These are phyloP conservation scores for Cardamine resedifolia DNA, from an alignment of 345 rosid species.

Conservation along the genomic window DNA sequence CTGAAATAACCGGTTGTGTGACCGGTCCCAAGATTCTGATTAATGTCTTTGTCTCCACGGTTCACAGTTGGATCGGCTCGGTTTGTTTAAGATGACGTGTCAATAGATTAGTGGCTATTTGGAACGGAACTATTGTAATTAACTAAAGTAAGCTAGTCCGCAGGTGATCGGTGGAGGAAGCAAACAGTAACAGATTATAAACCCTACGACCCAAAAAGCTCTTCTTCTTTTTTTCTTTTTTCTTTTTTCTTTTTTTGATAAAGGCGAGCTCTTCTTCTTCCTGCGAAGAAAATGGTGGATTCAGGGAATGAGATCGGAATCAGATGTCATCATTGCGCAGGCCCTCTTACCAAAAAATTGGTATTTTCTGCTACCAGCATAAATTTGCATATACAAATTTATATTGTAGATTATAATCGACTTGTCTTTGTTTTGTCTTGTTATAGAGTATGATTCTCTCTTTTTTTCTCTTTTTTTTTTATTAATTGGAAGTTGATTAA, in stretches of 20 bases:
- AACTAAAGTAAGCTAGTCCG: neutral
- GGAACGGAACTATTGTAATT: neutral
- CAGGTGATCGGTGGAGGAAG: slow-evolving; percentile 17
- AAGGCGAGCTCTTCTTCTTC: too few relatives aligned
- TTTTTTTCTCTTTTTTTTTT: neutral
- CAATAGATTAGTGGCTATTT: neutral
- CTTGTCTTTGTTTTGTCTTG: neutral
- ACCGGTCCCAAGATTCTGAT: slow-evolving; percentile 7
- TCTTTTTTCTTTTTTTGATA: too few relatives aligned
- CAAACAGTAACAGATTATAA: slow-evolving; percentile 19
- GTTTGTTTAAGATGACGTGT: slow-evolving; percentile 9
- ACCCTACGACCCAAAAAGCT: slow-evolving; percentile 20
- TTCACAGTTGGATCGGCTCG: neutral
- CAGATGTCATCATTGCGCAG: slow-evolving; percentile 90
- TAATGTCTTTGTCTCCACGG: neutral
- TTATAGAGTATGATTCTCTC: neutral
- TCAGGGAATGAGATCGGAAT: slow-evolving; percentile 32
- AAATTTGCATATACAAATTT: slow-evolving; percentile 10
- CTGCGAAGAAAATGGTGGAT: slow-evolving; percentile 45
- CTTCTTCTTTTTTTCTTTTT: too few relatives aligned
- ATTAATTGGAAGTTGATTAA: neutral
- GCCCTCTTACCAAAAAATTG: slow-evolving; percentile 79
- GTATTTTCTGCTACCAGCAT: slow-evolving; percentile 35
- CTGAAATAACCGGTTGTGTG: slow-evolving; percentile 9
- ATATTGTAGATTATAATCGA: neutral